Evolutionary conservation across 2,329 filamentous ascomycete species (phyloP).

Genomic region (Chaetomium sp.): DNA sequence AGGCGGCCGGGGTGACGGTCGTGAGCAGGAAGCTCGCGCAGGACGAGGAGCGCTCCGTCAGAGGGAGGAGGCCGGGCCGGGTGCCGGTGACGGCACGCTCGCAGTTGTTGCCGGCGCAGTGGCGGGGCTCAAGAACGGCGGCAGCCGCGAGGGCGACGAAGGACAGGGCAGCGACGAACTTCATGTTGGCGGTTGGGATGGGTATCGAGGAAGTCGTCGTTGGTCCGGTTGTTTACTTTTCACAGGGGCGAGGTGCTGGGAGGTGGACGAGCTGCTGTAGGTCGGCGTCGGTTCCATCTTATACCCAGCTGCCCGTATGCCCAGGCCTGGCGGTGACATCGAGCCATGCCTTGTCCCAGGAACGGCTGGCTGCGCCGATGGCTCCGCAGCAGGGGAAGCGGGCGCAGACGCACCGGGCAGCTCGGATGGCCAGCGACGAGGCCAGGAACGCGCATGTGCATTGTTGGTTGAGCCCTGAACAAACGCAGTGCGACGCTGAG

Average conservation of each 20-base stretch:
- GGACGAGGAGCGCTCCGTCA: slow-evolving; percentile 43
- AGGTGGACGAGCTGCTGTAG: neutral
- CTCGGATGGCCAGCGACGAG: slow-evolving; percentile 8
- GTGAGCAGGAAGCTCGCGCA: slow-evolving; percentile 47
- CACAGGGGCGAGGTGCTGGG: neutral
- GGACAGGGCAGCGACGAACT: slow-evolving; percentile 45
- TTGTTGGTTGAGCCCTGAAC: slow-evolving; percentile 5
- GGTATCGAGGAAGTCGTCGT: neutral
- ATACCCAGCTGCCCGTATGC: neutral
- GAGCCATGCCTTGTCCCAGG: neutral
- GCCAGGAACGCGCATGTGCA: slow-evolving; percentile 16
- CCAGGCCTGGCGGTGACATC: slow-evolving; percentile 5
- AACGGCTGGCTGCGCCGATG: neutral
- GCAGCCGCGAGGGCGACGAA: slow-evolving; percentile 44
- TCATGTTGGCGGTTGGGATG: slow-evolving; percentile 42
- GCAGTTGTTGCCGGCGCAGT: slow-evolving; percentile 50
- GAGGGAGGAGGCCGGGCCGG: slow-evolving; percentile 41
- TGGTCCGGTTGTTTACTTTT: neutral
- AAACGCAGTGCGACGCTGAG: slow-evolving; percentile 9
- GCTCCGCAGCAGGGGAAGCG: neutral
- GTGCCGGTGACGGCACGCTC: slow-evolving; percentile 51
- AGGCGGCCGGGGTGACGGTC: slow-evolving; percentile 45
- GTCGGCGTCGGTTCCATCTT: neutral
- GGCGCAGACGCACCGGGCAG: slow-evolving; percentile 8
- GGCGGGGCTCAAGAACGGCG: slow-evolving; percentile 41